Evolutionary conservation across 805 yeast genomes (phyloP).

Genomic region (Ogataea henricii): DNA sequence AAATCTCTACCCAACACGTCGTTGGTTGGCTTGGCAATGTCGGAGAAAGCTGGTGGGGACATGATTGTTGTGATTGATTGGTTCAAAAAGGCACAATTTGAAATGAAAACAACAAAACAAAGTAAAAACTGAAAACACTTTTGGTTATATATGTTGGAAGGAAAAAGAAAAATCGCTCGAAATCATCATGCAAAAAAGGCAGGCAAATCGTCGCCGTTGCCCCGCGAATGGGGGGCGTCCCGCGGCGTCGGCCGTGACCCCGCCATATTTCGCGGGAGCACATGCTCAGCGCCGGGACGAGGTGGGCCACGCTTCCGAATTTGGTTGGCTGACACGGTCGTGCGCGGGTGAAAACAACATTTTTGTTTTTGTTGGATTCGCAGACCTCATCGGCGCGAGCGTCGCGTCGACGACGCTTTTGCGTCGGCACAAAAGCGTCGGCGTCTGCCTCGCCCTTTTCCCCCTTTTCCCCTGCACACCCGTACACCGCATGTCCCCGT

Average conservation of each 20-base stretch:
- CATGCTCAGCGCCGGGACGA: constrained; percentile 3
- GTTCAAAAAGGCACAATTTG: neutral
- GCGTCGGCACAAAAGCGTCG: neutral
- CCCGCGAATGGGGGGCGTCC: no score
- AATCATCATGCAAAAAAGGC: neutral
- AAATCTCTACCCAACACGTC: constrained; percentile 88
- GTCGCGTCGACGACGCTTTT: neutral
- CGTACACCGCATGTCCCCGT: neutral
- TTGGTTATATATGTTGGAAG: constrained; percentile 6
- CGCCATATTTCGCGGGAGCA: neutral
- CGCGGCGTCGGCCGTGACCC: neutral
- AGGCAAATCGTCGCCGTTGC: no score
- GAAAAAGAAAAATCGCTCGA: constrained; percentile 2
- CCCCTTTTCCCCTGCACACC: no score
- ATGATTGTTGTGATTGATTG: constrained; percentile 35
- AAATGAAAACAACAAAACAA: neutral
- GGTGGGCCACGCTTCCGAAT: neutral
- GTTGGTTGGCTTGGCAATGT: constrained; percentile 89
- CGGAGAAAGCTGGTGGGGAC: constrained; percentile 91
- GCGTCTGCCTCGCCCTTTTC: neutral
- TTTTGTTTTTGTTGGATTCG: constrained; percentile 5
- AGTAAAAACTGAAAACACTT: neutral
- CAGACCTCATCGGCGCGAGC: neutral
- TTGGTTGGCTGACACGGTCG: constrained; percentile 7
- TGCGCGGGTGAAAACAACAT: neutral